Conservation (phyloP, 2,329 filamentous ascomycete species). For the Dothistroma pini region DNA sequence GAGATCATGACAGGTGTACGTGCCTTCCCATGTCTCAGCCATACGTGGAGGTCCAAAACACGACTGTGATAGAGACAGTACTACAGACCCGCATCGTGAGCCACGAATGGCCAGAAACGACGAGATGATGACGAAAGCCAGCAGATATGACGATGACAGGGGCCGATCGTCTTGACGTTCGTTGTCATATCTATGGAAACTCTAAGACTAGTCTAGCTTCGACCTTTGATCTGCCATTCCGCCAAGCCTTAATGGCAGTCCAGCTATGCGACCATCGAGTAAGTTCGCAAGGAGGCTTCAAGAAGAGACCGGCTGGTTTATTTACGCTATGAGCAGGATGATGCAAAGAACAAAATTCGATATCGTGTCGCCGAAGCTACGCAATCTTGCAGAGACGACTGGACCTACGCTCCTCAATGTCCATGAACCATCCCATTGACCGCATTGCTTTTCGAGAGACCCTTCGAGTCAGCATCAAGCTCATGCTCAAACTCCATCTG, state of each 20-base stretch:
- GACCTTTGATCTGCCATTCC: background rate
- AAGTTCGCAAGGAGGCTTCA: too few relatives aligned
- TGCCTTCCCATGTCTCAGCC: background rate
- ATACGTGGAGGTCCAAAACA: background rate
- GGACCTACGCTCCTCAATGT: too few relatives aligned
- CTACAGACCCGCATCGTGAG: background rate
- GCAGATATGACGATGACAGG: background rate
- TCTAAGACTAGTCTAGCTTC: background rate
- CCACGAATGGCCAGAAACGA: background rate
- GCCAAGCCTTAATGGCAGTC: background rate
- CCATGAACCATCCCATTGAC: background rate
- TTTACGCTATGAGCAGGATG: too few relatives aligned
- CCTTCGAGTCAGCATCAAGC: slow-evolving; percentile 10
- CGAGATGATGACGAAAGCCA: background rate
- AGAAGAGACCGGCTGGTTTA: too few relatives aligned
- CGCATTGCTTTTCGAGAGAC: background rate
- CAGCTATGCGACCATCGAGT: too few relatives aligned
- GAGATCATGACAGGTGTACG: background rate
- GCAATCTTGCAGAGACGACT: too few relatives aligned
- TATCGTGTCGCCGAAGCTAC: too few relatives aligned
- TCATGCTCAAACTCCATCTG: slow-evolving; percentile 30
- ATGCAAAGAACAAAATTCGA: too few relatives aligned
- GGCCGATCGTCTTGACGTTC: background rate
- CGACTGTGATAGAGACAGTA: background rate
- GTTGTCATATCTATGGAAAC: background rate